Conservation (phyloP, 1,284 basidiomycete genomes). For the Leccinum fuscescens region DNA sequence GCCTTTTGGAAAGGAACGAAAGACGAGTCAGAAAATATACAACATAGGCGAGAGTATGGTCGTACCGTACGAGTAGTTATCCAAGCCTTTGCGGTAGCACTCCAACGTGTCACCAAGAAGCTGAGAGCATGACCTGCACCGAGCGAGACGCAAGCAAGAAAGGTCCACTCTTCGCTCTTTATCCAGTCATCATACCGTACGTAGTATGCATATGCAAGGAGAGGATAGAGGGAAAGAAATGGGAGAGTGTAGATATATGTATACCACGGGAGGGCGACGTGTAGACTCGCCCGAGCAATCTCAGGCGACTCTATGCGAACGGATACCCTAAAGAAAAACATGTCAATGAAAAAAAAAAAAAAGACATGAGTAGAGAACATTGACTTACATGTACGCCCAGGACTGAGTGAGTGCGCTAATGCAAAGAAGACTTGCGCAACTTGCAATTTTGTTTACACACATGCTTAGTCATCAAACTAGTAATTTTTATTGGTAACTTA, state of each 20-base stretch:
- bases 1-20: constrained; percentile 44
- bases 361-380: background rate
- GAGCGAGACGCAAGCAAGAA: constrained; percentile 85
- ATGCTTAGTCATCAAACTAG: constrained; percentile 24
- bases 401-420: background rate
- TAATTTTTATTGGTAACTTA: no score
- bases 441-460: constrained; percentile 1
- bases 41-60: background rate
- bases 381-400: constrained; percentile 21
- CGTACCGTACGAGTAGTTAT: constrained; percentile 71
- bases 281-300: constrained; percentile 79
- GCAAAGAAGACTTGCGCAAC: background rate
- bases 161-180: constrained; percentile 94
- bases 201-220: constrained; percentile 91
- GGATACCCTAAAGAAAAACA: constrained; percentile 17
- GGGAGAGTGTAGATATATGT: constrained; percentile 83
- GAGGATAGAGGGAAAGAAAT: constrained; percentile 83
- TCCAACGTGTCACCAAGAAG: constrained; percentile 93
- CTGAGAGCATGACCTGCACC: constrained; percentile 89
- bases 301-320: constrained; percentile 81
- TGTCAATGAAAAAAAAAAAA: background rate
- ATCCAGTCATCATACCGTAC: constrained; percentile 89
- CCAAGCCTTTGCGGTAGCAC: constrained; percentile 73
- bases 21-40: constrained; percentile 1
- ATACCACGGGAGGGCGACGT: constrained; percentile 76